These are phyloP conservation scores for Martensiomyces pterosporus DNA, from an alignment of 192 early-diverging fungal genomes.

Conservation along the genomic window DNA sequence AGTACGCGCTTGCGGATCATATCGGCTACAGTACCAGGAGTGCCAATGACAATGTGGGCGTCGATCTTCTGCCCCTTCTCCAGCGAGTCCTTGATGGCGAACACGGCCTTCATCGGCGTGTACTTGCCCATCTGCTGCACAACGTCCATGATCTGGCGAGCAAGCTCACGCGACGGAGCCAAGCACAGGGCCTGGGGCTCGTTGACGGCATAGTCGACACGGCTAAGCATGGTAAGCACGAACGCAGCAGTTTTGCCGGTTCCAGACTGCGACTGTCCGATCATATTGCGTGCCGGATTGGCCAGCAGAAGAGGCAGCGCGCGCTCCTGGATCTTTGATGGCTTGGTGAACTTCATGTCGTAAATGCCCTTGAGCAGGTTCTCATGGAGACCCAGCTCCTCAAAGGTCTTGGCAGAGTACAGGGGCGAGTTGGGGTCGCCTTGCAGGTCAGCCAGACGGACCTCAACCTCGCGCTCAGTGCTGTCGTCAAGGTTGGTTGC, in stretches of 20 bases:
- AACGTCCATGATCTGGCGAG: slow-evolving; percentile 91
- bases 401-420: slow-evolving; percentile 76
- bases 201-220: slow-evolving; percentile 67
- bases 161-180: slow-evolving; percentile 91
- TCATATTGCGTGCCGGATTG: slow-evolving; percentile 91
- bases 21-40: slow-evolving; percentile 87
- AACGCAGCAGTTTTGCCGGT: slow-evolving; percentile 99
- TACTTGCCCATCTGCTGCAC: slow-evolving; percentile 88
- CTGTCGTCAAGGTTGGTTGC: background rate
- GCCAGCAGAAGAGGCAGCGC: slow-evolving; percentile 84
- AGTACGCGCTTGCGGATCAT: slow-evolving; percentile 64
- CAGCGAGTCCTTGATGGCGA: slow-evolving; percentile 75
- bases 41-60: slow-evolving; percentile 87
- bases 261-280: slow-evolving; percentile 97
- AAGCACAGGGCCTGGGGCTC: slow-evolving; percentile 83
- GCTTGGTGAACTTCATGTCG: slow-evolving; percentile 87
- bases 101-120: slow-evolving; percentile 66
- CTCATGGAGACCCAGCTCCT: slow-evolving; percentile 67
- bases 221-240: slow-evolving; percentile 84
- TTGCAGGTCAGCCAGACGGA: slow-evolving; percentile 59
- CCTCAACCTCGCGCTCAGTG: slow-evolving; percentile 52
- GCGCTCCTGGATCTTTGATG: slow-evolving; percentile 94
- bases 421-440: slow-evolving; percentile 72
- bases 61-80: slow-evolving; percentile 57
- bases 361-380: slow-evolving; percentile 91